A percentile compares a stretch with the other conserved stretches of the same genome.
phyloP scores from a whole-genome alignment of 306 rosid genomes.

The Nissolia schottii region DNA sequence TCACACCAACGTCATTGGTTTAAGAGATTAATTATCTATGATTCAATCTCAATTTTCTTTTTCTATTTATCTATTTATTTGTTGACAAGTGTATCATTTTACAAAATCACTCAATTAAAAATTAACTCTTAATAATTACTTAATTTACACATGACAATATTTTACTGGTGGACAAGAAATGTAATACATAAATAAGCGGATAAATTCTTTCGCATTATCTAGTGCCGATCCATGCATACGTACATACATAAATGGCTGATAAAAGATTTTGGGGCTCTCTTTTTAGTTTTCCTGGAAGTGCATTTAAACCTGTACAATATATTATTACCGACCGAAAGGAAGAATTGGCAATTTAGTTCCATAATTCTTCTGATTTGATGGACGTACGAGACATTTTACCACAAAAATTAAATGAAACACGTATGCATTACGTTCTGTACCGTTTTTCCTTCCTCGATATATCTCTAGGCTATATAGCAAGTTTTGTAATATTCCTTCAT shows the following conservation, averaged over 20 bases:
- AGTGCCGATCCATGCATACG: neutral
- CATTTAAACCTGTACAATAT: neutral
- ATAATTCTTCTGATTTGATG: neutral
- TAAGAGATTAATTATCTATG: too few relatives aligned
- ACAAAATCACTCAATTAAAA: too few relatives aligned
- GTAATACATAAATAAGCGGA: too few relatives aligned
- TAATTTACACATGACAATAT: too few relatives aligned
- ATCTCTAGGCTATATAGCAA: too few relatives aligned
- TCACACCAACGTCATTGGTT: neutral
- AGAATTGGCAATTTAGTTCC: neutral
- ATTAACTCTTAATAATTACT: too few relatives aligned
- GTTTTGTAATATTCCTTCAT: neutral
- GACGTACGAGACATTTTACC: neutral
- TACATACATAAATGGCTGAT: neutral
- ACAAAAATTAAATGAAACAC: neutral
- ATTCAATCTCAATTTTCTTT: too few relatives aligned
- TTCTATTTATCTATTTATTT: too few relatives aligned
- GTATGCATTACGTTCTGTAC: neutral
- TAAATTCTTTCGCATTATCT: too few relatives aligned
- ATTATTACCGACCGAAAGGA: neutral
- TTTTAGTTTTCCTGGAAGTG: neutral
- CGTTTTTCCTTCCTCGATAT: too few relatives aligned
- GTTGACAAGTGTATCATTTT: too few relatives aligned
- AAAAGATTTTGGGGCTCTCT: neutral
- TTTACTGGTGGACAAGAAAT: too few relatives aligned